Evolutionary conservation across 2,329 filamentous ascomycete species (phyloP).

Genomic region (Zymoseptoria pseudotritici): DNA sequence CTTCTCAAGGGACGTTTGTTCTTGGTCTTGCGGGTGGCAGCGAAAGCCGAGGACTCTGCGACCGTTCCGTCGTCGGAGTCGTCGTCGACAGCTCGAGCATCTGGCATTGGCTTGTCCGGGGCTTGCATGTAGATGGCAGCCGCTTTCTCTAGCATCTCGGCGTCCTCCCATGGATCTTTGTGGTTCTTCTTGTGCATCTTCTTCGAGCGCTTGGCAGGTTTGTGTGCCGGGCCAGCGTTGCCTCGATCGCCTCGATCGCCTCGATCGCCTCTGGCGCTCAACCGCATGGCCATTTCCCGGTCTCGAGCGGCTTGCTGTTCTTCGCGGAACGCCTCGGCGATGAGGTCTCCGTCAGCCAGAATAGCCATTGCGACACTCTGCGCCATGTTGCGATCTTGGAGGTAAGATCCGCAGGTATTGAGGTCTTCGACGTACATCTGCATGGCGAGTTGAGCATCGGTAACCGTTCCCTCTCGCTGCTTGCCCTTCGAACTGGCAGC

Average conservation of each 20-base stretch:
- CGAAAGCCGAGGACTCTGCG: slow-evolving; percentile 17
- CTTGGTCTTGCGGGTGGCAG: slow-evolving; percentile 7
- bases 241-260: no score
- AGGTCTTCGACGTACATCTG: slow-evolving; percentile 22
- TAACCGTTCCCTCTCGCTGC: slow-evolving; percentile 12
- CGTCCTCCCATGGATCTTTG: slow-evolving; percentile 12
- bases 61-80: slow-evolving; percentile 9
- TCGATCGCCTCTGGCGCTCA: slow-evolving; percentile 1
- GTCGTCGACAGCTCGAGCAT: background rate
- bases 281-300: slow-evolving; percentile 12
- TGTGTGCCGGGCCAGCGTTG: background rate
- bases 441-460: slow-evolving; percentile 17
- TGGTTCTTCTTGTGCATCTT: slow-evolving; percentile 3
- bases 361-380: slow-evolving; percentile 18
- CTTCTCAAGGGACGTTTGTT: slow-evolving; percentile 1
- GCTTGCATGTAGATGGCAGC: slow-evolving; percentile 17
- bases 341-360: slow-evolving; percentile 9
- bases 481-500: slow-evolving; percentile 13
- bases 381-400: slow-evolving; percentile 18
- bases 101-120: background rate
- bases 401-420: slow-evolving; percentile 5
- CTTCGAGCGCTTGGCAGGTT: background rate
- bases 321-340: slow-evolving; percentile 7
- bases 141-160: slow-evolving; percentile 17
- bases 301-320: slow-evolving; percentile 19